Evolutionary conservation across 2,329 filamentous ascomycete species (phyloP).

Genomic region (Diplodia seriata): DNA sequence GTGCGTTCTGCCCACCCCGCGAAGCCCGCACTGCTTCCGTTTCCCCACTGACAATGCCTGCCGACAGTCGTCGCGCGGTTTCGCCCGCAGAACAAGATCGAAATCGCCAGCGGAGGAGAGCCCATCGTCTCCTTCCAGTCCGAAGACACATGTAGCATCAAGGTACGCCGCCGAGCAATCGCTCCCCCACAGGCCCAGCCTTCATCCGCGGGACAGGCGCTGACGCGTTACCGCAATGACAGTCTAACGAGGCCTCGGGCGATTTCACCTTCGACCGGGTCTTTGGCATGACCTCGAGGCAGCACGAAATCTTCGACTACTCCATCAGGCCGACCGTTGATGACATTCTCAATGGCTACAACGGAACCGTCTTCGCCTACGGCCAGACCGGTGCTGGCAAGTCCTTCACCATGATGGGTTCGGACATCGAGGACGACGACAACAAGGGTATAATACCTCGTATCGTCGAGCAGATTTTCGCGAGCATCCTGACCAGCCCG

Average conservation of each 20-base stretch:
- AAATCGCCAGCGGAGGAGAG: slow-evolving; percentile 87
- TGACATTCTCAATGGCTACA: slow-evolving; percentile 98
- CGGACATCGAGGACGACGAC: slow-evolving; percentile 87
- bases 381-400: slow-evolving; percentile 98
- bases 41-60: slow-evolving; percentile 40
- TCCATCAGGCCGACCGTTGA: slow-evolving; percentile 96
- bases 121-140: slow-evolving; percentile 89
- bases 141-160: slow-evolving; percentile 85
- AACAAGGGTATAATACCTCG: slow-evolving; percentile 94
- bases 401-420: slow-evolving; percentile 99
- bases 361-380: slow-evolving; percentile 98
- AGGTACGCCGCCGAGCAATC: slow-evolving; percentile 62
- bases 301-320: slow-evolving; percentile 96
- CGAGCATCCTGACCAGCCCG: slow-evolving; percentile 89
- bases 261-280: slow-evolving; percentile 94
- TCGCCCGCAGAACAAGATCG: slow-evolving; percentile 93
- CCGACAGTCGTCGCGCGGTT: slow-evolving; percentile 90
- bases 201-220: neutral
- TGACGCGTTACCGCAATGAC: slow-evolving; percentile 36
- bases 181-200: neutral
- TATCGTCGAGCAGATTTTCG: slow-evolving; percentile 97
- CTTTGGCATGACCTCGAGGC: slow-evolving; percentile 90
- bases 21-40: neutral
- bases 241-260: slow-evolving; percentile 84
- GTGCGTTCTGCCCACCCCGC: slow-evolving; percentile 41